These are phyloP conservation scores for Silene latifolia DNA, from an alignment of 148 eudicot genomes.

Conservation along the genomic window DNA sequence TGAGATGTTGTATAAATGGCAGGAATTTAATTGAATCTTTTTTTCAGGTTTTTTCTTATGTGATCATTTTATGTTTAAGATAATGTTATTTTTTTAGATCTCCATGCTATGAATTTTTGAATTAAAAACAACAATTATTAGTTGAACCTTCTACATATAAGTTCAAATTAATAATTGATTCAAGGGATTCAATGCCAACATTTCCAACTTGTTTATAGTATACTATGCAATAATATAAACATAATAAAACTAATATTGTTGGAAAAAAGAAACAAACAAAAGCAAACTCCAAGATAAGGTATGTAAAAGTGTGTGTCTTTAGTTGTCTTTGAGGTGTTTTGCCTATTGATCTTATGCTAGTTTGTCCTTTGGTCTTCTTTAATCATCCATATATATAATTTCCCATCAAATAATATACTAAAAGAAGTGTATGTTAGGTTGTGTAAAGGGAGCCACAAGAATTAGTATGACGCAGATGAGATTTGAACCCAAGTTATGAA, in stretches of 20 bases:
- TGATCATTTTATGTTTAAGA: neutral
- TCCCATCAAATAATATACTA: neutral
- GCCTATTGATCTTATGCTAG: neutral
- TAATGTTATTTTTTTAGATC: neutral
- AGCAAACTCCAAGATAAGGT: constrained; percentile 9
- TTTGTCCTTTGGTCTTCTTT: constrained; percentile 5
- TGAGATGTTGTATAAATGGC: no score
- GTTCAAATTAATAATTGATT: neutral
- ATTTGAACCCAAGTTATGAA: no score
- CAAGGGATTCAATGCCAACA: neutral
- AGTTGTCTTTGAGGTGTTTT: constrained; percentile 17
- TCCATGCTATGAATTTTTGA: neutral
- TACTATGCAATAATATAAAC: constrained; percentile 2
- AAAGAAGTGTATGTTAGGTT: no score
- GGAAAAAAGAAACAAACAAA: neutral
- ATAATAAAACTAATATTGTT: neutral
- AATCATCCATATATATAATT: neutral
- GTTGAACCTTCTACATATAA: neutral
- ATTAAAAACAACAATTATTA: neutral
- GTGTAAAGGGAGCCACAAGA: no score
- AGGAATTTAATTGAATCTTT: neutral
- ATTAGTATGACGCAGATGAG: no score
- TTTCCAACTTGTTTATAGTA: neutral
- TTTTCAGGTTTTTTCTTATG: no score
- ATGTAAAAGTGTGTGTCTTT: constrained; percentile 14